Percentiles rank a stretch among this genome's conserved stretches.
These are phyloP conservation scores for Gryganskiella cystojenkinii DNA, from an alignment of 192 early-diverging fungal genomes.

Conservation along the genomic window DNA sequence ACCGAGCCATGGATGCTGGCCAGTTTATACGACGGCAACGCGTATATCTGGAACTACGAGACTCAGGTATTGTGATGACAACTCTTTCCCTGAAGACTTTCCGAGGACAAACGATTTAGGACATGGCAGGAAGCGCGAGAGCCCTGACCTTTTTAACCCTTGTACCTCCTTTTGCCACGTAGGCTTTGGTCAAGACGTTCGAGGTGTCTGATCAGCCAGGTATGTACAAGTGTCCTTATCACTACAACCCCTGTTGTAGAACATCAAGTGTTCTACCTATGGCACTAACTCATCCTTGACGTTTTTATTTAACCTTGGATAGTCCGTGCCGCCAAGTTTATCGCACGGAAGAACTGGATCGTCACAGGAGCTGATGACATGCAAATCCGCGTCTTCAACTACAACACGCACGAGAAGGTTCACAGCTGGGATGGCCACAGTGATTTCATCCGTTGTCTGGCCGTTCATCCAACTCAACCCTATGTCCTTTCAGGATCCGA, in stretches of 20 bases:
- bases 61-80: constrained; percentile 71
- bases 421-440: constrained; percentile 94
- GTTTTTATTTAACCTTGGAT: background rate
- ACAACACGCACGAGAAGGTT: constrained; percentile 99
- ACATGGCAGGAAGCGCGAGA: background rate
- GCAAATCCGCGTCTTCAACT: constrained; percentile 98
- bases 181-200: constrained; percentile 96
- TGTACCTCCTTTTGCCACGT: constrained; percentile 4
- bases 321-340: constrained; percentile 98
- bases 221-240: constrained; percentile 31
- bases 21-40: constrained; percentile 95
- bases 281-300: too few relatives aligned
- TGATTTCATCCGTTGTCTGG: constrained; percentile 97
- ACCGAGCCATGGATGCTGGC: constrained; percentile 99
- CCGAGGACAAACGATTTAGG: too few relatives aligned
- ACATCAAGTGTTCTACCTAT: too few relatives aligned
- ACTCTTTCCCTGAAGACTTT: background rate
- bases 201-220: constrained; percentile 94
- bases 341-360: constrained; percentile 97
- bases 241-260: background rate
- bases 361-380: constrained; percentile 97
- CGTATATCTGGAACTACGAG: constrained; percentile 99
- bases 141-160: background rate
- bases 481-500: constrained; percentile 94
- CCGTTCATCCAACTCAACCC: constrained; percentile 97